Percentiles rank a stretch among this genome's conserved stretches.
phyloP scores from a whole-genome alignment of 371 early-diverging fungal genomes.

The Mortierella sp. region DNA sequence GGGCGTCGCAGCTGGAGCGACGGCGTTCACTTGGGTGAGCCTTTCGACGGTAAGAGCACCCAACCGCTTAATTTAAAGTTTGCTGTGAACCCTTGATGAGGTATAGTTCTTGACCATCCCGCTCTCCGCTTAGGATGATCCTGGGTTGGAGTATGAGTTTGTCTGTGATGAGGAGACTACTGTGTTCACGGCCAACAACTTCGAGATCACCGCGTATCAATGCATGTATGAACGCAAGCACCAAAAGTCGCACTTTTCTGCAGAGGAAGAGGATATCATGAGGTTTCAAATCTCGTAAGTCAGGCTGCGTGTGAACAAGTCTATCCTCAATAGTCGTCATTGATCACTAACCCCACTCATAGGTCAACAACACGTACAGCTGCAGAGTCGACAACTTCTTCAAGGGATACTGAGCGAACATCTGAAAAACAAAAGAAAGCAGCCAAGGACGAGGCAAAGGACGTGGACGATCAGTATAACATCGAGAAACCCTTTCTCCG shows the following conservation, averaged over 20 bases:
- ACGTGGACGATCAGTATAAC: slow-evolving; percentile 5
- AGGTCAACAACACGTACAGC: neutral
- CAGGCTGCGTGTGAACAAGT: neutral
- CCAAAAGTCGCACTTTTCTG: slow-evolving; percentile 59
- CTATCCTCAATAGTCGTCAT: too few relatives aligned
- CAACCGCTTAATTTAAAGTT: slow-evolving; percentile 1
- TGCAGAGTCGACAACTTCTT: neutral
- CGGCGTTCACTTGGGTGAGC: slow-evolving; percentile 50
- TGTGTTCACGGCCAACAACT: slow-evolving; percentile 56
- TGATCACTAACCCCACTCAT: too few relatives aligned
- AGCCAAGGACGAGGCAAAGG: slow-evolving; percentile 32
- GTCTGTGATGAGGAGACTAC: slow-evolving; percentile 58
- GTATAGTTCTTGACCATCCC: slow-evolving; percentile 41
- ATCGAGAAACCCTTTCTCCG: slow-evolving; percentile 33
- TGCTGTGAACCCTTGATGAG: neutral
- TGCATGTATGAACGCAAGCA: slow-evolving; percentile 77
- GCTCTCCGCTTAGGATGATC: slow-evolving; percentile 34
- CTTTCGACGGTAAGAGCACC: slow-evolving; percentile 29
- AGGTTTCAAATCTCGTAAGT: slow-evolving; percentile 57
- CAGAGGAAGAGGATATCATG: slow-evolving; percentile 66
- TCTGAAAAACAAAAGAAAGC: slow-evolving; percentile 17
- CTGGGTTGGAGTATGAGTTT: slow-evolving; percentile 54
- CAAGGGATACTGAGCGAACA: neutral
- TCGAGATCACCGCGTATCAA: slow-evolving; percentile 69
- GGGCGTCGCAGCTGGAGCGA: slow-evolving; percentile 37